These are phyloP conservation scores for Pleurotus giganteus DNA, from an alignment of 768 basidiomycete genomes.

Conservation along the genomic window DNA sequence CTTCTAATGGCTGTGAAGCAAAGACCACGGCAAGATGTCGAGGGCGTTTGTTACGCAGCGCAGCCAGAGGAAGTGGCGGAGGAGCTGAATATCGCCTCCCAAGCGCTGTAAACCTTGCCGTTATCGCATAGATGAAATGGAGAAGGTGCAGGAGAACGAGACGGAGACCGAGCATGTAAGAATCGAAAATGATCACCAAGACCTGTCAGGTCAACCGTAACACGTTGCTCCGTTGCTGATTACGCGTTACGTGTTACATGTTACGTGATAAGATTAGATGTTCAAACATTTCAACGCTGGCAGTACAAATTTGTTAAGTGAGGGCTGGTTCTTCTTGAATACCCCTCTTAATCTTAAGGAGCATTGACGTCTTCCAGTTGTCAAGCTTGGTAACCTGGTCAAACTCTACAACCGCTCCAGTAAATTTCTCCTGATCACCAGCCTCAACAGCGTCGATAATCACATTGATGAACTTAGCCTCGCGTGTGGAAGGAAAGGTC, in stretches of 20 bases:
- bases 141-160: slow-evolving; percentile 49
- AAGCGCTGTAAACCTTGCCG: slow-evolving; percentile 38
- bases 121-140: slow-evolving; percentile 54
- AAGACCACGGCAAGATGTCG: slow-evolving; percentile 67
- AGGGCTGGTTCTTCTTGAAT: slow-evolving; percentile 51
- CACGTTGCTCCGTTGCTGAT: too few species aligned
- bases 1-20: slow-evolving; percentile 37
- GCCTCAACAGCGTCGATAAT: slow-evolving; percentile 76
- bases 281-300: too few species aligned
- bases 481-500: slow-evolving; percentile 84
- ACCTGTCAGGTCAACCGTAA: too few species aligned
- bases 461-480: slow-evolving; percentile 82
- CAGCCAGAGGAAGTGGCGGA: slow-evolving; percentile 46
- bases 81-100: slow-evolving; percentile 33
- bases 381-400: slow-evolving; percentile 93
- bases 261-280: neutral
- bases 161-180: slow-evolving; percentile 11
- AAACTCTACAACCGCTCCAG: slow-evolving; percentile 84
- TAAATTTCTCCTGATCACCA: slow-evolving; percentile 68
- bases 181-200: neutral
- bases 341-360: slow-evolving; percentile 86
- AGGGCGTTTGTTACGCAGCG: slow-evolving; percentile 57
- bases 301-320: too few species aligned
- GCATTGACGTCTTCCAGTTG: slow-evolving; percentile 91
- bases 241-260: too few species aligned